These are phyloP conservation scores for Diaporthe humulicola DNA, from an alignment of 2,329 filamentous ascomycete species.

Conservation along the genomic window DNA sequence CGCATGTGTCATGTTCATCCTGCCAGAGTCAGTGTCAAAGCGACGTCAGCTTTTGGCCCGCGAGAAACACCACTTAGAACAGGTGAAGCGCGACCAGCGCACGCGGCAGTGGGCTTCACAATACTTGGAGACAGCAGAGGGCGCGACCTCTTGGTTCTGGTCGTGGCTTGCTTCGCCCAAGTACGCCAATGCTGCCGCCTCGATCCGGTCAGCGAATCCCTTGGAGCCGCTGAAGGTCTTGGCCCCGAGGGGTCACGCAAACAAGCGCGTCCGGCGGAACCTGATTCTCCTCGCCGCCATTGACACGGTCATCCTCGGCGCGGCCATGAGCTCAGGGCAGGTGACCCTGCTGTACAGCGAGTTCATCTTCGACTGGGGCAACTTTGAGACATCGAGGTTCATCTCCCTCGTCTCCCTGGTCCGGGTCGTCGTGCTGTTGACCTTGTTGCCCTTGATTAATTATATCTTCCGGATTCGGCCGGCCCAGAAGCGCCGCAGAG, in stretches of 20 bases:
- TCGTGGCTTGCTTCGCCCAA: conserved; percentile 36
- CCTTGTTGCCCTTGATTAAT: conserved; percentile 82
- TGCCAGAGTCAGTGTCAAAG: conserved; percentile 88
- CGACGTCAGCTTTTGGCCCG: conserved; percentile 78
- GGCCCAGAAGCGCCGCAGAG: conserved; percentile 56
- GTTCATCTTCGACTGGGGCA: conserved; percentile 85
- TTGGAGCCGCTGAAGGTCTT: conserved; percentile 84
- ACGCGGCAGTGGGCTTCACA: conserved; percentile 38
- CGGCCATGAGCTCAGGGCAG: conserved; percentile 84
- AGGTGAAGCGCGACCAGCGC: conserved; percentile 53
- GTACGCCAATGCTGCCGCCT: conserved; percentile 48
- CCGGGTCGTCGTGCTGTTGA: conserved; percentile 81
- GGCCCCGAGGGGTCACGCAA: conserved; percentile 77
- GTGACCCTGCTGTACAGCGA: conserved; percentile 88
- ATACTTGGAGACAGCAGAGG: conserved; percentile 41
- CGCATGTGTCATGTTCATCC: conserved; percentile 74
- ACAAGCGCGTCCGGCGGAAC: conserved; percentile 78
- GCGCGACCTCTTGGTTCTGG: conserved; percentile 19
- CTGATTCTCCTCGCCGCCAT: conserved; percentile 84
- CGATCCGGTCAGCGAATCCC: conserved; percentile 70
- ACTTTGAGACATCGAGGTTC: conserved; percentile 83
- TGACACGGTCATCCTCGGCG: conserved; percentile 85
- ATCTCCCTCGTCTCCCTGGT: conserved; percentile 83
- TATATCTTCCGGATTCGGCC: conserved; percentile 76
- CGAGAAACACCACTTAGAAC: conserved; percentile 71